Evolutionary conservation across 2,329 filamentous ascomycete genomes (phyloP).

Genomic region (Lomentospora prolificans): DNA sequence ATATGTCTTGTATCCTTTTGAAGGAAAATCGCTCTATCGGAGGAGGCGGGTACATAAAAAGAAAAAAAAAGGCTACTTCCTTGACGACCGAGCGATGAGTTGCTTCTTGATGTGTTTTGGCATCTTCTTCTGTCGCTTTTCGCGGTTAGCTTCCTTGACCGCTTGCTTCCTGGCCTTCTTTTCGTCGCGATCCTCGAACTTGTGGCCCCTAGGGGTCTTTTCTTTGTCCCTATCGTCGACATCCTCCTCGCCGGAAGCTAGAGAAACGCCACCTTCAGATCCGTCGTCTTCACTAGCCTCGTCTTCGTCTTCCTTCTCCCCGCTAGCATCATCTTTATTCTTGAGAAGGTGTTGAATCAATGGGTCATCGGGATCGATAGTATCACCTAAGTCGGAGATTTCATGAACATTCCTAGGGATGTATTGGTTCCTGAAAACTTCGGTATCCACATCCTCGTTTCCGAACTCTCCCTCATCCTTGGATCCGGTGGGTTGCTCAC

Average conservation of each 20-base stretch:
- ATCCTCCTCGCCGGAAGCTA: slow-evolving; percentile 33
- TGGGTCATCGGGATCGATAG: slow-evolving; percentile 69
- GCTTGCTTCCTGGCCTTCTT: slow-evolving; percentile 74
- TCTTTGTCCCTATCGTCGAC: slow-evolving; percentile 52
- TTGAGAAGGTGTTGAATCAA: slow-evolving; percentile 45
- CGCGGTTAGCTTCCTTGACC: slow-evolving; percentile 84
- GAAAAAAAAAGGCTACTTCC: slow-evolving; percentile 38
- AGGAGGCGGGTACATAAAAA: too few species aligned
- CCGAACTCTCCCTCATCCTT: slow-evolving; percentile 41
- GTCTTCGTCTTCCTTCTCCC: slow-evolving; percentile 31
- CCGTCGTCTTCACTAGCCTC: slow-evolving; percentile 28
- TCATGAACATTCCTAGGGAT: slow-evolving; percentile 94
- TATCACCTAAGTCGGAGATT: slow-evolving; percentile 61
- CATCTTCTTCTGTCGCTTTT: slow-evolving; percentile 90
- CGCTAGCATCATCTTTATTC: slow-evolving; percentile 59
- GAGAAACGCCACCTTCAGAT: slow-evolving; percentile 28
- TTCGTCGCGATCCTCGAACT: slow-evolving; percentile 82
- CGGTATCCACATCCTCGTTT: slow-evolving; percentile 67
- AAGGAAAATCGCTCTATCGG: too few species aligned
- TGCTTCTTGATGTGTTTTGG: slow-evolving; percentile 95
- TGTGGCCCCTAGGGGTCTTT: slow-evolving; percentile 65
- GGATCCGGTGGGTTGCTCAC: slow-evolving; percentile 37
- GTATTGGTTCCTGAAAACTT: slow-evolving; percentile 92
- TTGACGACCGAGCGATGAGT: slow-evolving; percentile 53
- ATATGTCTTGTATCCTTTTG: neutral